Conservation (phyloP, 176 grass and related monocot genomes). For the Aegilops bicornis region DNA sequence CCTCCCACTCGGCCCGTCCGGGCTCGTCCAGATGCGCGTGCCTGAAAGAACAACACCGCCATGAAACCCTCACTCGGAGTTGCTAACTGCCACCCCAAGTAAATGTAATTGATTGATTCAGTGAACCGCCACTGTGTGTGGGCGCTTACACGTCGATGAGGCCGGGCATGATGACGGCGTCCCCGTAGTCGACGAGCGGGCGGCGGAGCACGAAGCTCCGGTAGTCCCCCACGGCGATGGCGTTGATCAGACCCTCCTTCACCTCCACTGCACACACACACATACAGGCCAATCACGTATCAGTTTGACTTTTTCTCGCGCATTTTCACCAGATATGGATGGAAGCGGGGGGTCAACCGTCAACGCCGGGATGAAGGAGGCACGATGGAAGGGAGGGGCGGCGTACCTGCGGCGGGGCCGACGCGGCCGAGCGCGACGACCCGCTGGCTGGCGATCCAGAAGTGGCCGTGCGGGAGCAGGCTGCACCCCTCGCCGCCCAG, state of each 20-base stretch:
- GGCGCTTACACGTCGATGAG: conserved; percentile 97
- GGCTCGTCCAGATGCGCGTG: conserved; percentile 94
- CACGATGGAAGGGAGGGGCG: not conserved
- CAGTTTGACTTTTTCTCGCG: not conserved
- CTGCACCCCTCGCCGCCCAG: conserved; percentile 58
- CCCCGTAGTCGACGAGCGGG: conserved; percentile 69
- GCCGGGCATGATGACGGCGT: conserved; percentile 92
- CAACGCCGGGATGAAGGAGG: not conserved
- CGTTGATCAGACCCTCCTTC: conserved; percentile 65
- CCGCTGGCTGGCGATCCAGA: conserved; percentile 78
- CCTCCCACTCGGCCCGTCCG: conserved; percentile 88
- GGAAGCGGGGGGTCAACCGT: not conserved
- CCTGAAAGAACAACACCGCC: conserved; percentile 28
- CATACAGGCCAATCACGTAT: not conserved
- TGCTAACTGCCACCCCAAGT: no score
- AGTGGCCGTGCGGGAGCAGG: conserved; percentile 75
- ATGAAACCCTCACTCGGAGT: no score
- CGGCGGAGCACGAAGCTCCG: conserved; percentile 28
- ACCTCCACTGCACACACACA: conserved; percentile 65
- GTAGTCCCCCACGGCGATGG: conserved; percentile 62
- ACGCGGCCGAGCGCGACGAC: conserved; percentile 79
- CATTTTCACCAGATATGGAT: not conserved
- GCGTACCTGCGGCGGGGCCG: conserved; percentile 64
- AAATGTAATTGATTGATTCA: no score
- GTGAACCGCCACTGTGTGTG: no score